These are phyloP conservation scores for Leishmania guyanensis DNA, from an alignment of 208 protist species.

Conservation along the genomic window DNA sequence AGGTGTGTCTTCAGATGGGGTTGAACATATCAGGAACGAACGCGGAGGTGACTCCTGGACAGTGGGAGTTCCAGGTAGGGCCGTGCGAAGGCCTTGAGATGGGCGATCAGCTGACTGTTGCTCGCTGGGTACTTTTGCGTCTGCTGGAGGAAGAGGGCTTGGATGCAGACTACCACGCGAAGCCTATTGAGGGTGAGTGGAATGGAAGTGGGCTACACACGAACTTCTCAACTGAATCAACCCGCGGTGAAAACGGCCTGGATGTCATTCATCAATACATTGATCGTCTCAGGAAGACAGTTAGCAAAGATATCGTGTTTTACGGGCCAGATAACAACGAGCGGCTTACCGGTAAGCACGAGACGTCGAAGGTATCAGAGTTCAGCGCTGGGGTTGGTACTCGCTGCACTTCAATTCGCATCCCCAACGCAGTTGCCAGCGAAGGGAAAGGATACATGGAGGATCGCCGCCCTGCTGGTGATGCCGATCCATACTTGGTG, in stretches of 20 bases:
- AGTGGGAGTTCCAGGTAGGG: slow-evolving; percentile 98
- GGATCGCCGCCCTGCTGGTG: slow-evolving; percentile 96
- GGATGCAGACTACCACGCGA: slow-evolving; percentile 88
- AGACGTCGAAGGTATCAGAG: slow-evolving; percentile 78
- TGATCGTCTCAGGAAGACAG: slow-evolving; percentile 67
- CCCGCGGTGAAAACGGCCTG: slow-evolving; percentile 72
- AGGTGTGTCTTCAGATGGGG: slow-evolving; percentile 83
- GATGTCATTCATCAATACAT: slow-evolving; percentile 80
- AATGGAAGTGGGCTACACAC: slow-evolving; percentile 98
- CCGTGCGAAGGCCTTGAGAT: slow-evolving; percentile 88
- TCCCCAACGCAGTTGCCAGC: slow-evolving; percentile 91
- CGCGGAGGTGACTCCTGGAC: slow-evolving; percentile 96
- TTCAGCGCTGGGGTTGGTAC: slow-evolving; percentile 87
- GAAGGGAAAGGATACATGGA: slow-evolving; percentile 97
- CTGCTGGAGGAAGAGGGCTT: slow-evolving; percentile 71
- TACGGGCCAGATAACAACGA: slow-evolving; percentile 89
- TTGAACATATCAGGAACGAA: slow-evolving; percentile 94
- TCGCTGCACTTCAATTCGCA: slow-evolving; percentile 95
- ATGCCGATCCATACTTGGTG: slow-evolving; percentile 97
- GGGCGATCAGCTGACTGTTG: slow-evolving; percentile 95
- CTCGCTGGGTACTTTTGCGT: slow-evolving; percentile 92
- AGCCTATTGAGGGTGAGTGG: slow-evolving; percentile 97
- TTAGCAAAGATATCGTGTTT: slow-evolving; percentile 83
- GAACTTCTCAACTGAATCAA: slow-evolving; percentile 97
- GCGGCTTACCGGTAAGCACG: slow-evolving; percentile 86